Evolutionary conservation across 2,329 filamentous ascomycete species (phyloP), one percentile per base, ranked within the genome.

Genomic region (Neophaeococcomyces aloes): DNA sequence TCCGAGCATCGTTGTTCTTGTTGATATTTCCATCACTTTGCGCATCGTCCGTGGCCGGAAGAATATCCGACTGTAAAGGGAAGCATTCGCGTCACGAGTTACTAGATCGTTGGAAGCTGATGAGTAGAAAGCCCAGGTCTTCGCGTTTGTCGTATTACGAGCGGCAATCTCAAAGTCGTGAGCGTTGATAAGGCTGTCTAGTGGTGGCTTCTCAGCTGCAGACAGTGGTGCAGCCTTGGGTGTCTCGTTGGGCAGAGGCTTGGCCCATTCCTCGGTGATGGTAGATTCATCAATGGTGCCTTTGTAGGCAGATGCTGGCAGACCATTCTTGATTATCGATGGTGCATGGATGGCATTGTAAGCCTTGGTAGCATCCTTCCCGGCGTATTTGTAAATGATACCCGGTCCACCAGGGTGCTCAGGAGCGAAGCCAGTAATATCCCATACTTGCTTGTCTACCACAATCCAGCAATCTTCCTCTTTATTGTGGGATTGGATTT

Each of bases 51-150:
- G 68, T 0, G 77, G 78, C 0, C 79, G 72, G 4, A 83, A 68
- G 58, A 68, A 68, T 49, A 82, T 78, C 19, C 68, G 60, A 31
- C 68, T 62, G 53, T 78, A 79, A 48, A 69, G 64, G 0, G 68
- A 64, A 18, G 64, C 67, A 57, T 83, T 83, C 38, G 66, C 65
- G 18, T 67, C 60, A 2, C 70, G 67, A 37, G 78, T 74, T 29
- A 79, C 75, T 3, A 73, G 53, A 70, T 70, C 79, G 4, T 77
- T 81, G 8, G 79, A 75, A 2, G 78, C 79, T 7, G 76, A 80
- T 15, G 76, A 80, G 56, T 79, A 75, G 55, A 82, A 83, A 0
- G 79, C 79, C 76, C 76, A 82, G n/a, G 78, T 74, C 55, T 83
- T 83, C 17, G 71, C 68, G 7, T 69, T 68, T 37, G 79, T 67